Percentiles rank a stretch among this genome's conserved stretches.
Conservation (phyloP, 331 rosid genomes). For the Arachis monticola region DNA sequence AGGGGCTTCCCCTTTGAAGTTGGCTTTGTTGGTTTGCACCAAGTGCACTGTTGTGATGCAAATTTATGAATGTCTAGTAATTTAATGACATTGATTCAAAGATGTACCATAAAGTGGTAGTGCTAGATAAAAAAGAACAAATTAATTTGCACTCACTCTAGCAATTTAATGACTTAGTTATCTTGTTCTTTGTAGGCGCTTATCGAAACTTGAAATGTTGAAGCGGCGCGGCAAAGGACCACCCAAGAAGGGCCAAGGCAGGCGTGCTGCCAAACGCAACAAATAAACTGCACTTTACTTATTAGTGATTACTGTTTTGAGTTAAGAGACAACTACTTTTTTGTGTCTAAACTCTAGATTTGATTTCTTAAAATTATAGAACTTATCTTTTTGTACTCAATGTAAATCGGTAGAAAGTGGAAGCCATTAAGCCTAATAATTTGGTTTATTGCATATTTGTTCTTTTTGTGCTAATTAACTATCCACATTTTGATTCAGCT, state of each 20-base stretch:
- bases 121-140: too few species aligned
- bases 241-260: slow-evolving; percentile 95
- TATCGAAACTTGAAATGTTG: slow-evolving; percentile 91
- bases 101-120: too few species aligned
- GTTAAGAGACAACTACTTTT: slow-evolving; percentile 24
- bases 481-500: slow-evolving; percentile 1
- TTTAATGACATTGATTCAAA: neutral
- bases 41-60: slow-evolving; percentile 15
- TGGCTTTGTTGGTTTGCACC: slow-evolving; percentile 26
- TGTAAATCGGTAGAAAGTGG: slow-evolving; percentile 14
- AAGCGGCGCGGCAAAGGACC: slow-evolving; percentile 99
- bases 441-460: slow-evolving; percentile 13
- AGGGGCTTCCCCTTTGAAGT: slow-evolving; percentile 11
- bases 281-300: slow-evolving; percentile 49
- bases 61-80: neutral
- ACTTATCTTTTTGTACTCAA: slow-evolving; percentile 1
- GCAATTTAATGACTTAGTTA: slow-evolving; percentile 14
- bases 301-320: neutral
- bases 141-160: slow-evolving; percentile 5
- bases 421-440: slow-evolving; percentile 31
- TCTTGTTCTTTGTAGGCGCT: slow-evolving; percentile 61
- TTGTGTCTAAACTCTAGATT: slow-evolving; percentile 26
- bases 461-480: neutral
- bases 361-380: slow-evolving; percentile 27
- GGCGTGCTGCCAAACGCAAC: slow-evolving; percentile 86